Base-by-base conservation (phyloP, 2,329 filamentous ascomycete species). In the Aspergillus novofumigatus region DNA sequence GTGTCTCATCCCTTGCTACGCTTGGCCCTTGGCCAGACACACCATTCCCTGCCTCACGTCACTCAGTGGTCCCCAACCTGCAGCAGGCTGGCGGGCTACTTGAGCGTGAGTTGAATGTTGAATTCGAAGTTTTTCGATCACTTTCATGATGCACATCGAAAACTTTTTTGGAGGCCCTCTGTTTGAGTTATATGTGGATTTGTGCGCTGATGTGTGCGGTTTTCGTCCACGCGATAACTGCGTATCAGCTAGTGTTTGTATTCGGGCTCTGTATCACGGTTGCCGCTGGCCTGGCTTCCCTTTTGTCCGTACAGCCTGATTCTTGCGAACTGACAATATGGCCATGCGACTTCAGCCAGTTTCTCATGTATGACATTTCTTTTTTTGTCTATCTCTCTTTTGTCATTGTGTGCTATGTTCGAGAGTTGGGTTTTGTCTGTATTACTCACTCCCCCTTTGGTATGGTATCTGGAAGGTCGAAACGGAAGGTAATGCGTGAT, bases 381-480 rank as follows among this genome's bases (percentile, higher is more conserved):
- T 38, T 49, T 49, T 52, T 51, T 48, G 49, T 45, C 55, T 49
- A 51, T 58, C 35, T 52, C 47, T 44, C 29, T 42, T 49, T 53
- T 58, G 29, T 58, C 49, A 51, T 60, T 56, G 59, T 61, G 60
- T 58, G 60, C 55, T 58, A 63, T 59, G 59, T 57, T 60, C 28
- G 58, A 54, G 57, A 59, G 58, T 57, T 56, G 56, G 55, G 45
- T 59, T 55, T 54, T 57, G 57, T 57, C 35, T 56, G 44, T 49
- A 49, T 25, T 48, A 41, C 35, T 58, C 51, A 59, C 55, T 56
- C 35, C 60, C 44, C 44, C 58, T 62, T 58, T 55, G 53, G 49
- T 55, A 32, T 62, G 58, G 53, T 50, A 32, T 49, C 28, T 44
- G 50, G 45, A 49, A 47, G 38, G 41, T 57, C 52, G 53, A 44